Conservation (phyloP, 768 basidiomycete genomes). For the Obba rivulosa region DNA sequence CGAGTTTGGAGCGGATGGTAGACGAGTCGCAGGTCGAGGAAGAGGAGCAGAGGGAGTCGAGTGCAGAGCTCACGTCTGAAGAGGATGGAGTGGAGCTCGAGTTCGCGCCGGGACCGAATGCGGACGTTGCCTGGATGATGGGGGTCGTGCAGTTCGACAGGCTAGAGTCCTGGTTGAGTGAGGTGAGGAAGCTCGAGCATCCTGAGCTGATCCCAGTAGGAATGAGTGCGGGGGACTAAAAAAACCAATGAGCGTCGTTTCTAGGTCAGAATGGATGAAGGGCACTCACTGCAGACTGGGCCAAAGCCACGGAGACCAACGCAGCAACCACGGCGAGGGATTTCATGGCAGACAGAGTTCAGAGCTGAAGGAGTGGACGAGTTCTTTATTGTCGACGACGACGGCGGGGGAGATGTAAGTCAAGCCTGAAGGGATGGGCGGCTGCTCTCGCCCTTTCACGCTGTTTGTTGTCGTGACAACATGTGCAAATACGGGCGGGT, state of each 20-base stretch:
- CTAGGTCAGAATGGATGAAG: constrained; percentile 1
- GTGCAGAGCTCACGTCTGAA: constrained; percentile 42
- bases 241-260: constrained; percentile 20
- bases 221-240: constrained; percentile 46
- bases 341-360: constrained; percentile 38
- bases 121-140: constrained; percentile 53
- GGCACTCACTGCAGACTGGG: constrained; percentile 18
- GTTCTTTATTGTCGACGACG: constrained; percentile 32
- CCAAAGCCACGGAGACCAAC: constrained; percentile 45
- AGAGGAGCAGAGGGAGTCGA: constrained; percentile 51
- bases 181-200: constrained; percentile 55
- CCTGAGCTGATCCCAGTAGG: constrained; percentile 54
- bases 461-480: constrained; percentile 16
- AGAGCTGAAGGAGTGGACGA: constrained; percentile 30
- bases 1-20: constrained; percentile 55
- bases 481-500: constrained; percentile 12
- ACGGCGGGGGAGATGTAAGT: constrained; percentile 19
- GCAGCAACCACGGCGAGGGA: constrained; percentile 48
- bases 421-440: neutral
- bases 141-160: constrained; percentile 58
- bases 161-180: constrained; percentile 55
- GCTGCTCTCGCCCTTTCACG: neutral
- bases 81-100: constrained; percentile 28
- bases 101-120: constrained; percentile 44
- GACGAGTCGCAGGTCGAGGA: constrained; percentile 48